These are phyloP conservation scores for Iberis pinnata DNA, from an alignment of 345 rosid species.

Conservation along the genomic window DNA sequence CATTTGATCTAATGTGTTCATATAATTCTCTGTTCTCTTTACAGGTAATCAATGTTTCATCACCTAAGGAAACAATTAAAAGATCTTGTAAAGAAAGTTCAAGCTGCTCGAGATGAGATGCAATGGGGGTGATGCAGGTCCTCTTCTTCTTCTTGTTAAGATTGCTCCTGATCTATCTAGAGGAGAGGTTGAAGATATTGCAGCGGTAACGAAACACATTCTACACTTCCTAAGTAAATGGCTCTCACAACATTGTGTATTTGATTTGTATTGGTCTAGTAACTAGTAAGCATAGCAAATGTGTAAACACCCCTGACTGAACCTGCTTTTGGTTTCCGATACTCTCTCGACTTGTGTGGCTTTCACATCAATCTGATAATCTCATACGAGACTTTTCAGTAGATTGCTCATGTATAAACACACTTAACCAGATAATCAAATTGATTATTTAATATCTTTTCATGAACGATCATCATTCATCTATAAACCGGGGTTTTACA, in stretches of 20 bases:
- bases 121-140: conserved; percentile 99
- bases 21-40: not conserved
- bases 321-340: no score
- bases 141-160: conserved; percentile 93
- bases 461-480: no score
- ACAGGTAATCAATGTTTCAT: conserved; percentile 95
- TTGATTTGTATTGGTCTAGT: conserved; percentile 59
- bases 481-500: no score
- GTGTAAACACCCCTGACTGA: no score
- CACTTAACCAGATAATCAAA: no score
- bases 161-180: conserved; percentile 92
- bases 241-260: conserved; percentile 32
- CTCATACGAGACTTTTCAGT: no score
- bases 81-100: conserved; percentile 92
- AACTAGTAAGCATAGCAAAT: no score
- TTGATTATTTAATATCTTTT: no score
- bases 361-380: no score
- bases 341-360: no score
- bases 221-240: not conserved
- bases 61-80: conserved; percentile 93
- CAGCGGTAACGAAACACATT: conserved; percentile 47
- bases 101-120: conserved; percentile 99
- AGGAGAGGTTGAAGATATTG: conserved; percentile 98
- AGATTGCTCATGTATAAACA: no score
- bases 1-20: not conserved